Conservation (phyloP, 2,329 filamentous ascomycete species). For the Taxawa tesnikishii region DNA sequence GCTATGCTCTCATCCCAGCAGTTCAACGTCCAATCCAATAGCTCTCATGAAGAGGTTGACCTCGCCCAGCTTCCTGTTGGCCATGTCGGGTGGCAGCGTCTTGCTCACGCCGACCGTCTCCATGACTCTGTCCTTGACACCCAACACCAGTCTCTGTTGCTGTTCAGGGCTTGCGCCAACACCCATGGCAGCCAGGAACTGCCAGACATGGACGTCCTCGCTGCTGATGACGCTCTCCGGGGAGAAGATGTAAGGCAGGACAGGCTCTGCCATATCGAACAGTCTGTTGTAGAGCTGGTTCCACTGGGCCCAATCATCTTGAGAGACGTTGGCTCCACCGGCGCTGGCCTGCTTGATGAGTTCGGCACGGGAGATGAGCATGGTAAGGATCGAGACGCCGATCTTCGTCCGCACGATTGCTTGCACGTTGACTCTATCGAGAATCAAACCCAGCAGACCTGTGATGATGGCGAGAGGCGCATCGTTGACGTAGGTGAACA, state of each 20-base stretch:
- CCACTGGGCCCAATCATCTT: constrained; percentile 73
- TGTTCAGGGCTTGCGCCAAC: constrained; percentile 89
- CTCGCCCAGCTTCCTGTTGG: constrained; percentile 69
- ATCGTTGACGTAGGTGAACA: constrained; percentile 84
- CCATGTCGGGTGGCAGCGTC: constrained; percentile 77
- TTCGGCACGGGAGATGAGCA: constrained; percentile 87
- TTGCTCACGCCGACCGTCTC: constrained; percentile 84
- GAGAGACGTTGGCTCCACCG: constrained; percentile 50
- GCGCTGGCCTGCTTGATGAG: constrained; percentile 74
- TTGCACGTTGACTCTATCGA: constrained; percentile 70
- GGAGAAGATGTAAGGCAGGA: constrained; percentile 77
- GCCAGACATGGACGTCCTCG: constrained; percentile 96
- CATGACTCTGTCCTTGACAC: constrained; percentile 96
- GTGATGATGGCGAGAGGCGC: constrained; percentile 84
- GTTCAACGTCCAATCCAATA: constrained; percentile 92
- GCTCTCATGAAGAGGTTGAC: constrained; percentile 98
- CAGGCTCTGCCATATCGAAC: constrained; percentile 77
- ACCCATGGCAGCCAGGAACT: constrained; percentile 89
- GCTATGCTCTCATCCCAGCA: constrained; percentile 52
- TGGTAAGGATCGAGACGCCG: constrained; percentile 79
- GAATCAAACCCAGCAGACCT: constrained; percentile 74
- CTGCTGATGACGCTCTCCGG: constrained; percentile 62
- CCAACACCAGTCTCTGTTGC: constrained; percentile 85
- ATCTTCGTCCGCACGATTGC: constrained; percentile 77
- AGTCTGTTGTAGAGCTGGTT: constrained; percentile 70